phyloP scores from a whole-genome alignment of 139 green algal species.

The Chlorella ohadii region DNA sequence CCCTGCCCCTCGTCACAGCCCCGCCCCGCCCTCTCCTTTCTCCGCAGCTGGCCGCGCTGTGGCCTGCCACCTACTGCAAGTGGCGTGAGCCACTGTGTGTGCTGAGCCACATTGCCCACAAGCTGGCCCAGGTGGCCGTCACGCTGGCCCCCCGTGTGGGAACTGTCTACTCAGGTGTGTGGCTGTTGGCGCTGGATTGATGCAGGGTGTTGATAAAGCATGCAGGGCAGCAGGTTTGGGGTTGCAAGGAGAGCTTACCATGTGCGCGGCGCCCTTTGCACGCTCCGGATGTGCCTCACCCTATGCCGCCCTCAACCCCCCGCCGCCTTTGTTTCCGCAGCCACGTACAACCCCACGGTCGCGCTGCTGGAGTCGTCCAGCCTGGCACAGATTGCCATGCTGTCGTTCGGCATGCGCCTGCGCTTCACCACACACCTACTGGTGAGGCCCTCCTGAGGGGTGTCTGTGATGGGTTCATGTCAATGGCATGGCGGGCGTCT shows the following conservation, averaged over 20 bases:
- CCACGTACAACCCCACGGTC: slow-evolving; percentile 3
- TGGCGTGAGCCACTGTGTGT: slow-evolving; percentile 41
- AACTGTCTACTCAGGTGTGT: slow-evolving; percentile 32
- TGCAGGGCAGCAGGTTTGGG: too few species aligned
- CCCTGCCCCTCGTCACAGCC: too few species aligned
- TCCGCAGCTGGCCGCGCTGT: slow-evolving; percentile 27
- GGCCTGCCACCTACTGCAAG: slow-evolving; percentile 13
- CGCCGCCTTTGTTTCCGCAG: too few species aligned
- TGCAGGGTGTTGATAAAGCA: too few species aligned
- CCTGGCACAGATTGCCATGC: slow-evolving; percentile 43
- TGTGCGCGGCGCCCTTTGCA: too few species aligned
- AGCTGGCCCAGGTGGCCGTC: slow-evolving; percentile 35
- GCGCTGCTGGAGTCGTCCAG: slow-evolving; percentile 41
- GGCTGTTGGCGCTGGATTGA: too few species aligned
- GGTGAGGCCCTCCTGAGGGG: not conserved
- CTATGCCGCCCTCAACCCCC: too few species aligned
- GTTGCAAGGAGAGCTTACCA: too few species aligned
- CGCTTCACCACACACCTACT: slow-evolving; percentile 22
- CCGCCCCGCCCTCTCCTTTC: not conserved
- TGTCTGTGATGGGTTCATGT: too few species aligned
- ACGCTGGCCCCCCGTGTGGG: slow-evolving; percentile 10
- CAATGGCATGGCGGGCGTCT: too few species aligned
- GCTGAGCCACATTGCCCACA: slow-evolving; percentile 27
- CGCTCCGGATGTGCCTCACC: too few species aligned
- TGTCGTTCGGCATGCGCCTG: slow-evolving; percentile 40